Percentiles rank a stretch among this genome's conserved stretches.
Evolutionary conservation across 345 rosid species (phyloP).

Genomic region (Populus simonii): DNA sequence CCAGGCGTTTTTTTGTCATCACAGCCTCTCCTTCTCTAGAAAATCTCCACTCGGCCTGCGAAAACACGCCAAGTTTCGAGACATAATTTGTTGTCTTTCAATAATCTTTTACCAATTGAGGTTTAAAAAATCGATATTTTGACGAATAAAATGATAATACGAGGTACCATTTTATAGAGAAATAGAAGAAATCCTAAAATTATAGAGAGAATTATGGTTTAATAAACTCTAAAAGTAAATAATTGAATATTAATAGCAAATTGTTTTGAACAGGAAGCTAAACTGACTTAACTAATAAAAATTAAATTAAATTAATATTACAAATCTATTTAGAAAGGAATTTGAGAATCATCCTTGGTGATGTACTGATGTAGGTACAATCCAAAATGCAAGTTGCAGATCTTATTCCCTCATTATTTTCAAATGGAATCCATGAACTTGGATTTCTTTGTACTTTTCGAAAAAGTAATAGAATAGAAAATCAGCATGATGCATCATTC

Average conservation of each 20-base stretch:
- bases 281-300: no score
- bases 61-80: not conserved
- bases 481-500: not conserved
- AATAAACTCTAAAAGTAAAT: no score
- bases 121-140: no score
- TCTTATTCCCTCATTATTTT: not conserved
- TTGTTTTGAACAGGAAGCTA: no score
- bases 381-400: not conserved
- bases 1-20: no score
- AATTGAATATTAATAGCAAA: no score
- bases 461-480: not conserved
- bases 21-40: not conserved
- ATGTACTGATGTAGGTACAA: not conserved
- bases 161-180: not conserved
- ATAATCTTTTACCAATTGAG: not conserved
- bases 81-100: not conserved
- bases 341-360: not conserved
- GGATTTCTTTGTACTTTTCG: not conserved
- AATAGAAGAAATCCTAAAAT: no score
- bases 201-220: no score
- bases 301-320: no score
- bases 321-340: no score
- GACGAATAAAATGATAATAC: not conserved
- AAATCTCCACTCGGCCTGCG: not conserved
- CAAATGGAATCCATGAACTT: not conserved